Evolutionary conservation across 1,284 basidiomycete genomes (phyloP).

Genomic region (Jaminaea rosea): DNA sequence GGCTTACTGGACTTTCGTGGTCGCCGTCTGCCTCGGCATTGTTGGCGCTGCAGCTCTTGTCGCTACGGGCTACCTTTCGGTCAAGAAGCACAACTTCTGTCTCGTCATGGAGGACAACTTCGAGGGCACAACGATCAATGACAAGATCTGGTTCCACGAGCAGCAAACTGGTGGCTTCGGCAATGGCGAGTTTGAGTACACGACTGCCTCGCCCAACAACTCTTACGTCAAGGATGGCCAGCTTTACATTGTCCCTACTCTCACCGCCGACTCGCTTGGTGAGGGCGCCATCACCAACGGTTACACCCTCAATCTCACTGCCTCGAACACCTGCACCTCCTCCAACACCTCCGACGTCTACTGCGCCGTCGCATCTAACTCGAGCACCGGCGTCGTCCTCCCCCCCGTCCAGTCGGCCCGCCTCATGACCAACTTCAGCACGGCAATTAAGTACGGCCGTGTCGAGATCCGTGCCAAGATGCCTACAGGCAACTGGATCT

Average conservation of each 20-base stretch:
- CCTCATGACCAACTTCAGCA: slow-evolving; percentile 61
- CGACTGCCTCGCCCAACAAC: slow-evolving; percentile 65
- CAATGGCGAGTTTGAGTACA: slow-evolving; percentile 80
- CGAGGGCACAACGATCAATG: slow-evolving; percentile 56
- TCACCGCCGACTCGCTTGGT: slow-evolving; percentile 68
- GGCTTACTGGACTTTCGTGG: slow-evolving; percentile 24
- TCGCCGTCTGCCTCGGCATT: slow-evolving; percentile 12
- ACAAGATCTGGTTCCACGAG: slow-evolving; percentile 63
- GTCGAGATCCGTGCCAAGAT: slow-evolving; percentile 73
- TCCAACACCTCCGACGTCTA: slow-evolving; percentile 52
- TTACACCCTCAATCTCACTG: slow-evolving; percentile 69
- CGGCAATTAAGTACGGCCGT: slow-evolving; percentile 62
- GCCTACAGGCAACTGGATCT: slow-evolving; percentile 64
- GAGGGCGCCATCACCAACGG: slow-evolving; percentile 59
- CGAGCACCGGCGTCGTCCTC: slow-evolving; percentile 53
- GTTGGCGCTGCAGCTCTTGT: slow-evolving; percentile 11
- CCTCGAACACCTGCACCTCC: slow-evolving; percentile 58
- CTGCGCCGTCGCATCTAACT: slow-evolving; percentile 52
- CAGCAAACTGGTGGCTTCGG: slow-evolving; percentile 78
- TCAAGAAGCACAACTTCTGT: slow-evolving; percentile 50
- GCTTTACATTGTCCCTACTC: slow-evolving; percentile 73
- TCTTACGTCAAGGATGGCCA: slow-evolving; percentile 65
- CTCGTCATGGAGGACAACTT: slow-evolving; percentile 71
- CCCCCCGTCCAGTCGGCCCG: slow-evolving; percentile 72
- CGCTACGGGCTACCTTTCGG: slow-evolving; percentile 14